phyloP scores from a whole-genome alignment of 2,329 filamentous ascomycete species.

The Xylaria sp. region DNA sequence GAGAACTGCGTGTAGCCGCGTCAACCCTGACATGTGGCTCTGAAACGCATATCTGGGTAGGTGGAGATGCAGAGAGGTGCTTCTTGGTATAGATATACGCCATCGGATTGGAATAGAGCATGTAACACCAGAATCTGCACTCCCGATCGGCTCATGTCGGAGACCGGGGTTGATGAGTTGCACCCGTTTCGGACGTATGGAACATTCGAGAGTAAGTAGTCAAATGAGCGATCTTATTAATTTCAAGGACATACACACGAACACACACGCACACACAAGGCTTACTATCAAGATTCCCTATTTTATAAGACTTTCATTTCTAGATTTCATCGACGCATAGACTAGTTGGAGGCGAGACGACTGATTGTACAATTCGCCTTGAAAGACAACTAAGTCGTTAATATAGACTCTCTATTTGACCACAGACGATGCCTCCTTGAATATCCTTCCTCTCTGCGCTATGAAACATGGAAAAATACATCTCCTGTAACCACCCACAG shows the following conservation, averaged over 20 bases:
- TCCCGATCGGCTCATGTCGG: conserved; percentile 7
- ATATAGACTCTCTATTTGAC: too few relatives aligned
- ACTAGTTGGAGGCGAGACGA: neutral
- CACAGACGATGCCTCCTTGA: too few relatives aligned
- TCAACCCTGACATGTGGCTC: neutral
- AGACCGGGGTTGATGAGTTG: neutral
- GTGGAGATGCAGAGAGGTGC: neutral
- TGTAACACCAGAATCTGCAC: neutral
- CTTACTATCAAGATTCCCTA: neutral
- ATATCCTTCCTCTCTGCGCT: too few relatives aligned
- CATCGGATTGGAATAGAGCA: neutral
- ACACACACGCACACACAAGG: neutral
- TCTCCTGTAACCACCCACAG: too few relatives aligned
- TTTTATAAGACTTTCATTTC: neutral
- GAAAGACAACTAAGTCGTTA: too few relatives aligned
- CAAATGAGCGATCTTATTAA: neutral
- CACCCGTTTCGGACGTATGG: neutral
- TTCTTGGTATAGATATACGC: neutral
- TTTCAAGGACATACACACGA: too few relatives aligned
- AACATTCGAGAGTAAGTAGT: too few relatives aligned
- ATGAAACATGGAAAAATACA: too few relatives aligned
- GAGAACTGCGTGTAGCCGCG: conserved; percentile 20
- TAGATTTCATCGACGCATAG: neutral
- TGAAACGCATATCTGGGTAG: neutral
- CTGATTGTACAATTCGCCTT: too few relatives aligned